Evolutionary conservation across 2,329 filamentous ascomycete species (phyloP).

Genomic region (Aspergillus cejpii): DNA sequence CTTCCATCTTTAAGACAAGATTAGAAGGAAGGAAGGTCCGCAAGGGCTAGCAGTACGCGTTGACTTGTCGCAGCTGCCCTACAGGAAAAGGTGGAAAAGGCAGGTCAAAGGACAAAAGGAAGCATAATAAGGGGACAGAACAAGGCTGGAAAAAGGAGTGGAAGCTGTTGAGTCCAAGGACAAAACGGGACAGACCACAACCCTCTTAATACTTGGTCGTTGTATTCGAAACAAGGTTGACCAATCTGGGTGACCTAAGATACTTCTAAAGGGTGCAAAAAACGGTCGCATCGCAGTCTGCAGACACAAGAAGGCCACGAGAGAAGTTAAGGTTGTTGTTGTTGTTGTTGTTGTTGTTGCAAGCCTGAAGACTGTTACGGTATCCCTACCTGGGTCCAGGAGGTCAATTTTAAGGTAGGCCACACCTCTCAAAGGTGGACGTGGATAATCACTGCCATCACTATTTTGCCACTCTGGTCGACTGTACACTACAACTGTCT

Average conservation of each 20-base stretch:
- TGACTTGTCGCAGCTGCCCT: conserved; percentile 6
- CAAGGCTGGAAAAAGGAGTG: conserved; percentile 3
- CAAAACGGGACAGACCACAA: not conserved
- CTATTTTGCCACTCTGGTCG: not conserved
- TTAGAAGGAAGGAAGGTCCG: conserved; percentile 16
- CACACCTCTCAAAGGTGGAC: not conserved
- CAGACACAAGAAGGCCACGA: conserved; percentile 9
- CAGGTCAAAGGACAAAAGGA: not conserved
- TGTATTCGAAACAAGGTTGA: conserved; percentile 20
- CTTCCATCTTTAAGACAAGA: conserved; percentile 27
- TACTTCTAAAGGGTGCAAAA: conserved; percentile 6
- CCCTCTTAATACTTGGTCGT: conserved; percentile 15
- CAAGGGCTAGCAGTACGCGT: conserved; percentile 17
- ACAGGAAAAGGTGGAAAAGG: conserved; percentile 1
- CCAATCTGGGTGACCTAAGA: conserved; percentile 10
- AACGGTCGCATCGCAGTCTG: conserved; percentile 6
- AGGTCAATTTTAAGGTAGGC: not conserved
- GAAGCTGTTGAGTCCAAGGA: conserved; percentile 3
- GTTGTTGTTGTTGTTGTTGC: no score
- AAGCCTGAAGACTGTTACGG: not conserved
- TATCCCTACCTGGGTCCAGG: not conserved
- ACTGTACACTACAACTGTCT: not conserved
- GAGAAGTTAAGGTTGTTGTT: no score
- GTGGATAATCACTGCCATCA: not conserved
- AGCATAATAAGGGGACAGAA: conserved; percentile 3